These are phyloP conservation scores for Cardiospermum halicacabum DNA, from an alignment of 345 rosid genomes.

Conservation along the genomic window DNA sequence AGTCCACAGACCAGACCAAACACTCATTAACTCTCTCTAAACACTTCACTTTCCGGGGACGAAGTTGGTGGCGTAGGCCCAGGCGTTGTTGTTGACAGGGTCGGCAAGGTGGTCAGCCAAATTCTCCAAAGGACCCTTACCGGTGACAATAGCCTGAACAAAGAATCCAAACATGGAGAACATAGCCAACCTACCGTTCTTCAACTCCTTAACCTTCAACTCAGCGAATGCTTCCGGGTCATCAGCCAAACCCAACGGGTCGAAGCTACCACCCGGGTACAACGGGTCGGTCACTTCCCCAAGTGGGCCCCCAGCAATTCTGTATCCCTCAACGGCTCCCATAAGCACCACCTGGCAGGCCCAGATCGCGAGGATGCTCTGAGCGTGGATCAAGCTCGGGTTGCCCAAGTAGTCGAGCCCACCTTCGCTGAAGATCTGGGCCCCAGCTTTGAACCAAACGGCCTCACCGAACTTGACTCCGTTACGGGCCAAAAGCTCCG, in stretches of 20 bases:
- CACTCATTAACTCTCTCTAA: not conserved
- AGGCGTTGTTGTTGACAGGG: slow-evolving; percentile 86
- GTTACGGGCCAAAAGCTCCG: slow-evolving; percentile 69
- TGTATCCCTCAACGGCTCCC: slow-evolving; percentile 81
- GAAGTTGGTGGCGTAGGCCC: slow-evolving; percentile 87
- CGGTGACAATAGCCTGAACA: slow-evolving; percentile 82
- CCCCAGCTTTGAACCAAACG: slow-evolving; percentile 84
- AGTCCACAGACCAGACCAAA: too few relatives aligned
- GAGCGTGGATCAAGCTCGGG: slow-evolving; percentile 79
- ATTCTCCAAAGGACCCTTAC: slow-evolving; percentile 77
- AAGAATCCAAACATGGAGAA: slow-evolving; percentile 89
- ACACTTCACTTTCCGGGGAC: slow-evolving; percentile 82
- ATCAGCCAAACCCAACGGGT: slow-evolving; percentile 74
- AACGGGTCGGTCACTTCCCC: slow-evolving; percentile 70
- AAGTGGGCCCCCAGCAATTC: slow-evolving; percentile 63
- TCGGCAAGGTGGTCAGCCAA: slow-evolving; percentile 81
- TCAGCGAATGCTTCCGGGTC: slow-evolving; percentile 88
- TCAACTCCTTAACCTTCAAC: slow-evolving; percentile 76
- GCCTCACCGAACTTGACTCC: slow-evolving; percentile 79
- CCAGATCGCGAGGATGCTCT: slow-evolving; percentile 81
- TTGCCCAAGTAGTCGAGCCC: slow-evolving; percentile 83
- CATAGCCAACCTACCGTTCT: slow-evolving; percentile 84
- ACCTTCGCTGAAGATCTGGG: slow-evolving; percentile 77
- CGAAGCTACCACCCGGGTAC: slow-evolving; percentile 80
- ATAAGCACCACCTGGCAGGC: slow-evolving; percentile 58